A percentile compares a stretch with the other conserved stretches of the same genome.
phyloP scores from a whole-genome alignment of 495 filamentous ascomycete species.

The Penicillium ochrochloron region DNA sequence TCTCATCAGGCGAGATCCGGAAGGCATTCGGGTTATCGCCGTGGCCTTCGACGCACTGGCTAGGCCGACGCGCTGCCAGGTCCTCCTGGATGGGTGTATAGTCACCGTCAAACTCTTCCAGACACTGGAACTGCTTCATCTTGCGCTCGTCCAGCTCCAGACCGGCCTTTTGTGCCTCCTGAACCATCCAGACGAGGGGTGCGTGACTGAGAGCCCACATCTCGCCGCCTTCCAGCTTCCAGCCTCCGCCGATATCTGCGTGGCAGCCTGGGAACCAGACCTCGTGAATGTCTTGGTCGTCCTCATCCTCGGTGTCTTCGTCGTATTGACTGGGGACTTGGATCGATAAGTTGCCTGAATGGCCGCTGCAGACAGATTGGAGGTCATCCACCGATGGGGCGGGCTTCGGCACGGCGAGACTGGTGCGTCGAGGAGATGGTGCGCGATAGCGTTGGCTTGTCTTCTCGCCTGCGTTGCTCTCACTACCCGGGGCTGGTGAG shows the following conservation, averaged over 20 bases:
- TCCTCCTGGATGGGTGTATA: conserved; percentile 49
- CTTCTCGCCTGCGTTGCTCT: conserved; percentile 11
- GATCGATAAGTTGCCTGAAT: conserved; percentile 45
- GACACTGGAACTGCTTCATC: conserved; percentile 67
- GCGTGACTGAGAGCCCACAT: conserved; percentile 69
- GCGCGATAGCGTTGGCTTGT: conserved; percentile 47
- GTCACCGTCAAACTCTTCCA: conserved; percentile 52
- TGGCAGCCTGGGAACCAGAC: conserved; percentile 86
- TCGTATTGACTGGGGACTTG: conserved; percentile 47
- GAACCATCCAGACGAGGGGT: conserved; percentile 83
- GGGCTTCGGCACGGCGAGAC: conserved; percentile 37
- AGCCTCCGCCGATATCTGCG: conserved; percentile 84
- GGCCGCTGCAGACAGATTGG: conserved; percentile 42
- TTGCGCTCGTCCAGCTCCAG: conserved; percentile 72
- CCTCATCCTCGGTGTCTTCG: conserved; percentile 65
- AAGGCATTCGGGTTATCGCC: conserved; percentile 24
- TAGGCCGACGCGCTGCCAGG: conserved; percentile 40
- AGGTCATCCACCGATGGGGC: conserved; percentile 39
- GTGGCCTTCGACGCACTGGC: conserved; percentile 28
- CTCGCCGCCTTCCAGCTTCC: conserved; percentile 64
- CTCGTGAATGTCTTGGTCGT: conserved; percentile 75
- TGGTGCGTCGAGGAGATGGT: conserved; percentile 37
- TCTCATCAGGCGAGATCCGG: conserved; percentile 30
- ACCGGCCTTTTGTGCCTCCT: conserved; percentile 75
- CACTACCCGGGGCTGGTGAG: conserved; percentile 33